These are phyloP conservation scores for Acorus calamus DNA, from an alignment of 106 monocot species.

Conservation along the genomic window DNA sequence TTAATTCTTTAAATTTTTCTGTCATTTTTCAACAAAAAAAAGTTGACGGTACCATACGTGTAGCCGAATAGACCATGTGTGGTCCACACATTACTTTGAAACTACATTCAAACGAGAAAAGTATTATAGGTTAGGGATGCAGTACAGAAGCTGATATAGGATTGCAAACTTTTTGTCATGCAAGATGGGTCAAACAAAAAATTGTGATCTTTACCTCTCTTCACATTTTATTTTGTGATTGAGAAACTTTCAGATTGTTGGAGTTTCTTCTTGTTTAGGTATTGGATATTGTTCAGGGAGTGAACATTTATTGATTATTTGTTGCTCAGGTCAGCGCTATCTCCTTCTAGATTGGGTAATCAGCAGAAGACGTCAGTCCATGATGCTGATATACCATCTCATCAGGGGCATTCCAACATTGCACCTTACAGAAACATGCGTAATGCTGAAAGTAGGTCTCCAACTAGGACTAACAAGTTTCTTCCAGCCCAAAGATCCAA, in stretches of 20 bases:
- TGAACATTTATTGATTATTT: neutral
- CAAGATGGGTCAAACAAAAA: too few species aligned
- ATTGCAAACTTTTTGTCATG: too few species aligned
- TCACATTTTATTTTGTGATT: too few species aligned
- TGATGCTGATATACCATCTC: slow-evolving; percentile 3
- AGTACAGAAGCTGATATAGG: too few species aligned
- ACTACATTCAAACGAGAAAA: too few species aligned
- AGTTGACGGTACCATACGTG: too few species aligned
- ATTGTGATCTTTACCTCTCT: too few species aligned
- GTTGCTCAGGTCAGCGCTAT: slow-evolving; percentile 18
- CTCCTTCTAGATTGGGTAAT: slow-evolving; percentile 11
- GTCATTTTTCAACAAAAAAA: too few species aligned
- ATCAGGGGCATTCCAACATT: slow-evolving; percentile 7
- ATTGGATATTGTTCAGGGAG: neutral
- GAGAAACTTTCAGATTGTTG: neutral
- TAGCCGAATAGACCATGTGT: too few species aligned
- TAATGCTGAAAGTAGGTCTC: slow-evolving; percentile 10
- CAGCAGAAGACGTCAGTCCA: slow-evolving; percentile 11
- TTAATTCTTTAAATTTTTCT: too few species aligned
- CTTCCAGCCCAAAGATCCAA: slow-evolving; percentile 38
- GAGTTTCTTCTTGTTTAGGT: neutral
- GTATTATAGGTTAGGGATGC: too few species aligned
- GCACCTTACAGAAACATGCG: slow-evolving; percentile 7
- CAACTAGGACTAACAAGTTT: slow-evolving; percentile 6
- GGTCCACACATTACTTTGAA: too few species aligned